Evolutionary conservation across 2,329 filamentous ascomycete genomes (phyloP), one percentile per base, ranked within the genome.

Genomic region (Diaporthe vexans): DNA sequence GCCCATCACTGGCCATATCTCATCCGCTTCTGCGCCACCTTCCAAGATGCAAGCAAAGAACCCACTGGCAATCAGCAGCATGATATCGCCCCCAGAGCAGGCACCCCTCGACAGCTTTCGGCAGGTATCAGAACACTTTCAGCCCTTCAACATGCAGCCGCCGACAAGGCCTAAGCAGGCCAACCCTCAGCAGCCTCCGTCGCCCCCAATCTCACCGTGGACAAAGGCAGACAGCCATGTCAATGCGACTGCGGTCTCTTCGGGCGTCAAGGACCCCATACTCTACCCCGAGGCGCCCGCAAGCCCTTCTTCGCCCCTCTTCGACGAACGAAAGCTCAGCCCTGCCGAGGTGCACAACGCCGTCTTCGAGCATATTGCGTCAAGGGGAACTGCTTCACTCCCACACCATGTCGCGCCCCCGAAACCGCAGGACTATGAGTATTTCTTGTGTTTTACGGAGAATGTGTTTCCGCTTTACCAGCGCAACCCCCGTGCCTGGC

Each of bases 41-140:
- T 35, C 71, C 33, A 54, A 68, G 15, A 58, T 71, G 57, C 75
- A 79, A 43, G 54, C 77, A 6, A 87, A 85, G 79, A 88, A 87
- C 77, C 78, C 81, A 3, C 78, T 87, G 71, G 84, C 87, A 76
- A 88, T 89, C 77, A 87, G 81, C 83, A 91, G 84, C 74, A 91
- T 92, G 87, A 75, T 75, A 48, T 92, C 91, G 29, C 91, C 91
- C 43, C 90, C 90, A 29, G 90, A 91, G 51, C 84, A 84, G n/a
- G 80, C 85, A 46, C 86, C 85, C 65, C 82, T 85, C 52, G 90
- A 92, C 76, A 89, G 82, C 78, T 92, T 91, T 80, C 29, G 51
- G 4, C 73, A 75, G n/a, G 70, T 48, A 2, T 26, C 46, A 35
- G 65, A 74, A 19, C 59, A 56, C 13, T 54, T 58, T 26, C 71